These are phyloP conservation scores for Effrenium voratum DNA, from an alignment of 73 alveolate species.

Conservation along the genomic window DNA sequence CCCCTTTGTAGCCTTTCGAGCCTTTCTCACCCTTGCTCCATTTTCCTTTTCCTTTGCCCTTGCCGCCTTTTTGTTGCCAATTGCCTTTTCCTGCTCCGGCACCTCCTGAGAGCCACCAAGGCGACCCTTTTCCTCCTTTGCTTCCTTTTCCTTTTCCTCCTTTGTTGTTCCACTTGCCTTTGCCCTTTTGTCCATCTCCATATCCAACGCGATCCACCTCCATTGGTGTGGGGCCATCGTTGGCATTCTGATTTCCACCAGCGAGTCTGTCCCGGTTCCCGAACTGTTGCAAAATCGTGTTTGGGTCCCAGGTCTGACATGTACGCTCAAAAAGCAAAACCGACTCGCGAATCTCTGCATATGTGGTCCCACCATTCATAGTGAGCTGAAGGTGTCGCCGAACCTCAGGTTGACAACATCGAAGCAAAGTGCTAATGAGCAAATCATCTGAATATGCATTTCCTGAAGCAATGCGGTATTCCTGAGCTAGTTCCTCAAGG, in stretches of 20 bases:
- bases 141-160: not conserved
- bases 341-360: not conserved
- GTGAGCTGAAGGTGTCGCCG: not conserved
- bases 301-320: not conserved
- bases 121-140: not conserved
- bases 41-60: not conserved
- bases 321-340: not conserved
- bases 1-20: not conserved
- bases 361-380: not conserved
- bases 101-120: not conserved
- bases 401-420: not conserved
- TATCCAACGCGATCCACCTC: not conserved
- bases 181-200: not conserved
- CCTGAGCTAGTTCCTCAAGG: not conserved
- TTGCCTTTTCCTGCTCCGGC: not conserved
- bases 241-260: not conserved
- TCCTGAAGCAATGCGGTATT: not conserved
- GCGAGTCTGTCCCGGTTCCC: no score
- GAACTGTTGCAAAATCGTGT: not conserved
- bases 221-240: slow-evolving; percentile 13
- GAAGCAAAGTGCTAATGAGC: not conserved
- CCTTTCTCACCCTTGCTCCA: not conserved
- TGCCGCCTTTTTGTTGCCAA: not conserved
- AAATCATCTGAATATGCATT: not conserved
- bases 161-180: not conserved